A percentile compares a stretch with the other conserved stretches of the same genome.
Evolutionary conservation across 2,329 filamentous ascomycete genomes (phyloP).

Genomic region (Cordyceps fumosorosea): DNA sequence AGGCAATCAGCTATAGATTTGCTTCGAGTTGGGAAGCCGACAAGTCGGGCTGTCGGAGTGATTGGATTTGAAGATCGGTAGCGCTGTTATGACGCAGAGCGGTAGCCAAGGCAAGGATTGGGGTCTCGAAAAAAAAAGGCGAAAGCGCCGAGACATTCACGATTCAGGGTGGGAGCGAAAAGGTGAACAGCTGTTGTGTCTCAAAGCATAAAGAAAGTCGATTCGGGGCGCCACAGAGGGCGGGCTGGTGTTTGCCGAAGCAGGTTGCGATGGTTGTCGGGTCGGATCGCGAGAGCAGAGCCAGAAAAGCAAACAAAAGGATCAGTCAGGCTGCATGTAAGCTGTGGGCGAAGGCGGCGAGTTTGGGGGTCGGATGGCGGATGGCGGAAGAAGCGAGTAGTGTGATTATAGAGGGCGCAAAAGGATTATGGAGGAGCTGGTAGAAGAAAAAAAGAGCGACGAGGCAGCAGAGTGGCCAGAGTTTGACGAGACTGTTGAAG

Average conservation of each 20-base stretch:
- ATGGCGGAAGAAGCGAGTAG: background rate
- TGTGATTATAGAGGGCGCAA: too few species aligned
- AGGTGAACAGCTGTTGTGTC: background rate
- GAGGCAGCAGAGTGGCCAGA: background rate
- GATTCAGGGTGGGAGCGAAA: background rate
- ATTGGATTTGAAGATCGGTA: background rate
- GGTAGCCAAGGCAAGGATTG: background rate
- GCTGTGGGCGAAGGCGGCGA: background rate
- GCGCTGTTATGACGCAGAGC: background rate
- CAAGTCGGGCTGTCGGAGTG: background rate
- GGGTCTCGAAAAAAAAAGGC: slow-evolving; percentile 6
- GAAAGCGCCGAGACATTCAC: slow-evolving; percentile 10
- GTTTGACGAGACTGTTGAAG: background rate
- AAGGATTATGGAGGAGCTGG: background rate
- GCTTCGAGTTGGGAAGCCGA: background rate
- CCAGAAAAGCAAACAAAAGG: background rate
- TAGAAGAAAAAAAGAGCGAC: background rate
- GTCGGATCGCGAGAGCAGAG: background rate
- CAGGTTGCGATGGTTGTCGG: background rate
- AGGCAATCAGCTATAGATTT: background rate
- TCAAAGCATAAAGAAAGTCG: slow-evolving; percentile 1
- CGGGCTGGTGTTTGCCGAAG: background rate
- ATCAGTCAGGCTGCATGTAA: background rate
- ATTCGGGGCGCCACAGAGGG: background rate
- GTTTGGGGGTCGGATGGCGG: background rate